phyloP scores from a whole-genome alignment of 345 rosid genomes.

The Kernera saxatilis region DNA sequence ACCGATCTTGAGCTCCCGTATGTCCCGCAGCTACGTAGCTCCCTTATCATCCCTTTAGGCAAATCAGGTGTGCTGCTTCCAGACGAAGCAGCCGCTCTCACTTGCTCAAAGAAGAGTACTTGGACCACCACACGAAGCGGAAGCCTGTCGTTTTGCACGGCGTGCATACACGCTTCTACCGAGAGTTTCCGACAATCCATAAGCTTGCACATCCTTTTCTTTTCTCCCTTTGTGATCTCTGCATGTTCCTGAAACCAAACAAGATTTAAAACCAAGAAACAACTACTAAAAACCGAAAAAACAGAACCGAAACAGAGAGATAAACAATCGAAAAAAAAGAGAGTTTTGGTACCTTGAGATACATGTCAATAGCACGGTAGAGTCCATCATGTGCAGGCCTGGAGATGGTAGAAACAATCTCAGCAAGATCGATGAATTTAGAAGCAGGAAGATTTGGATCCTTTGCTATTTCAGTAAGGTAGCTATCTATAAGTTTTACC shows the following conservation, averaged over 20 bases:
- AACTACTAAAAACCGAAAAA: not conserved
- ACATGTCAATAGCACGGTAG: slow-evolving; percentile 80
- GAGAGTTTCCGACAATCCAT: slow-evolving; percentile 92
- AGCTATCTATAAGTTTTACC: slow-evolving; percentile 65
- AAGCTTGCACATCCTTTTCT: slow-evolving; percentile 74
- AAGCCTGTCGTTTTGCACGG: slow-evolving; percentile 78
- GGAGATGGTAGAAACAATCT: slow-evolving; percentile 51
- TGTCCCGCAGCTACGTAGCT: slow-evolving; percentile 46
- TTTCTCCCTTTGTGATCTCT: slow-evolving; percentile 67
- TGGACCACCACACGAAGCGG: slow-evolving; percentile 77
- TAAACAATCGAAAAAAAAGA: not conserved
- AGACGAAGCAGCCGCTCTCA: slow-evolving; percentile 59
- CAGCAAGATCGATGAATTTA: slow-evolving; percentile 63
- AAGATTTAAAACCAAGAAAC: not conserved
- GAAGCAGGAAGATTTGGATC: slow-evolving; percentile 53
- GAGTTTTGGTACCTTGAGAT: slow-evolving; percentile 49
- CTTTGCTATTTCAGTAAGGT: slow-evolving; percentile 73
- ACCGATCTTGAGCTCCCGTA: slow-evolving; percentile 69
- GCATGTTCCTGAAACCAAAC: slow-evolving; percentile 51
- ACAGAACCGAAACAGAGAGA: not conserved
- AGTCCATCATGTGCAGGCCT: slow-evolving; percentile 81
- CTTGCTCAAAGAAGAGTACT: slow-evolving; percentile 82
- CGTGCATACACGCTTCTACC: slow-evolving; percentile 78
- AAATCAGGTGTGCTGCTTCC: slow-evolving; percentile 86
- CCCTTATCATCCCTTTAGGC: slow-evolving; percentile 41